Evolutionary conservation across 352 stramenopile species (phyloP).

Genomic region (Phytophthora pseudosyringae): DNA sequence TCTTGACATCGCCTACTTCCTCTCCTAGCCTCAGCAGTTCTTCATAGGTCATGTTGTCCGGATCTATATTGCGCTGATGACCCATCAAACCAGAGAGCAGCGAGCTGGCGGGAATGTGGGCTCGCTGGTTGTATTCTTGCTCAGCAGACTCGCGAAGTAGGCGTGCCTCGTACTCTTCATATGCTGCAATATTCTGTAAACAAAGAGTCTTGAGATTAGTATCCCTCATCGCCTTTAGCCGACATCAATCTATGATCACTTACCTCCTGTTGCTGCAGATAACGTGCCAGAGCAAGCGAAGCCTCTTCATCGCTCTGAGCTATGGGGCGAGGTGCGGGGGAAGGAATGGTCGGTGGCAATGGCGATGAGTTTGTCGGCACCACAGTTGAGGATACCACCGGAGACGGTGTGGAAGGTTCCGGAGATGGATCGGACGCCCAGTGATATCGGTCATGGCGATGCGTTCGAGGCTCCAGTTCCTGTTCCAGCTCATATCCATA

Average conservation of each 20-base stretch:
- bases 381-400: conserved; percentile 23
- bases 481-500: conserved; percentile 43
- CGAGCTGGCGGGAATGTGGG: conserved; percentile 3
- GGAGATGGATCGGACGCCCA: conserved; percentile 31
- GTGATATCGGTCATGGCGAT: conserved; percentile 30
- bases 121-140: conserved; percentile 25
- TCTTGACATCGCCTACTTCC: conserved; percentile 76
- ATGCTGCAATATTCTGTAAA: conserved; percentile 72
- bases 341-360: conserved; percentile 23
- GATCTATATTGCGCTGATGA: conserved; percentile 54
- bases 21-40: conserved; percentile 75
- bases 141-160: conserved; percentile 29
- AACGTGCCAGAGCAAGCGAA: conserved; percentile 69
- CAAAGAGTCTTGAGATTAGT: conserved; percentile 5
- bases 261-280: conserved; percentile 80
- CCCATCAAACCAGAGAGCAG: conserved; percentile 17
- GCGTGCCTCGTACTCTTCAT: conserved; percentile 61
- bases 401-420: conserved; percentile 14
- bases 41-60: conserved; percentile 86
- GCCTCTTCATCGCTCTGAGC: conserved; percentile 56
- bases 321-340: conserved; percentile 22
- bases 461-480: conserved; percentile 32
- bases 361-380: conserved; percentile 27
- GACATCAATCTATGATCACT: not conserved
- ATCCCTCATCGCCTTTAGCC: not conserved